These are phyloP conservation scores for Hemileccinum impolitum DNA, from an alignment of 768 basidiomycete species.

Conservation along the genomic window DNA sequence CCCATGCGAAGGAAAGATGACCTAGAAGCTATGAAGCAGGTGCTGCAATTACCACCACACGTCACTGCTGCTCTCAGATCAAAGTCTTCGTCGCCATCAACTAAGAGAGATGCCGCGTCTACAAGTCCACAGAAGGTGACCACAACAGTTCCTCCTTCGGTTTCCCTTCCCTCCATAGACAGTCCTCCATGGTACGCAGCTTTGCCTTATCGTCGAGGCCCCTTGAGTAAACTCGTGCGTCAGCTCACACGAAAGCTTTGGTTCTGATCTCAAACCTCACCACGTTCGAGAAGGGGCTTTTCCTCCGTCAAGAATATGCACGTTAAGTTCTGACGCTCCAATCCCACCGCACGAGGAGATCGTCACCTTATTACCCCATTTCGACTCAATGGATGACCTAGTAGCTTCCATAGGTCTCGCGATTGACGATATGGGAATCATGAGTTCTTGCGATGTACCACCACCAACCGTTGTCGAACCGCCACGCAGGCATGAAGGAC, in stretches of 20 bases:
- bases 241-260: slow-evolving; percentile 26
- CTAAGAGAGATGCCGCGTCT: slow-evolving; percentile 20
- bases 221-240: not conserved
- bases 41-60: slow-evolving; percentile 55
- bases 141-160: not conserved
- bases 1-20: slow-evolving; percentile 49
- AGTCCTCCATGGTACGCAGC: slow-evolving; percentile 20
- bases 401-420: slow-evolving; percentile 36
- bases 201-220: not conserved
- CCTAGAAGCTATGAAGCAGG: slow-evolving; percentile 55
- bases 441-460: slow-evolving; percentile 29
- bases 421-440: slow-evolving; percentile 38
- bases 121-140: slow-evolving; percentile 28
- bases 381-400: slow-evolving; percentile 36
- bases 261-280: slow-evolving; percentile 14
- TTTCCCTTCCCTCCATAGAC: slow-evolving; percentile 1
- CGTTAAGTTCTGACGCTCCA: slow-evolving; percentile 18
- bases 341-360: slow-evolving; percentile 18
- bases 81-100: slow-evolving; percentile 18
- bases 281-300: slow-evolving; percentile 66
- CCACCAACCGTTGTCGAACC: slow-evolving; percentile 42
- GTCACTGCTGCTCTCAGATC: slow-evolving; percentile 42
- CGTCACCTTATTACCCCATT: slow-evolving; percentile 20
- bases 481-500: slow-evolving; percentile 33
- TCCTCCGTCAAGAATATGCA: slow-evolving; percentile 41